Evolutionary conservation across 176 grass and related monocot genomes (phyloP), one percentile per base, ranked within the genome.

Genomic region (Carex pumila): DNA sequence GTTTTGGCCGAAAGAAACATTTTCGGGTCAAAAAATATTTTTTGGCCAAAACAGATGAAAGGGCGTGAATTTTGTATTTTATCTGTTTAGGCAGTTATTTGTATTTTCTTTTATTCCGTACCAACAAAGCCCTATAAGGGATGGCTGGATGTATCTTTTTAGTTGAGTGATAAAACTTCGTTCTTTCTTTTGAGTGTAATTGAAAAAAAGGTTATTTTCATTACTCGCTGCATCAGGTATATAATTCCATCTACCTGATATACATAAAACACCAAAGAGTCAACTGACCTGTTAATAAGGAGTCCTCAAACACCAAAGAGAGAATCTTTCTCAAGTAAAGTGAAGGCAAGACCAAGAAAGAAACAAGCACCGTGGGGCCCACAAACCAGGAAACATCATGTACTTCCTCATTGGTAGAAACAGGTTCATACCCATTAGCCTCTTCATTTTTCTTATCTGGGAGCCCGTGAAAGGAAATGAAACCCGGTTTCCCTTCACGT

Each of bases 271-370:
- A 43, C 10, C 21, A 75, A 29, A 0, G 52, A 13, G 78, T 61
- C 60, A 63, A 29, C 50, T 66, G 82, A 99, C 96, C 96, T 92
- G 96, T 92, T 83, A 99, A 87, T 85, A 99, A 81, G 82, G 96
- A 95, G 86, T 99, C 96, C 84, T 99, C 93, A 85, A 99, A 95
- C 78, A 98, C 84, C 2, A 87, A 80, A 66, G 93, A 95, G 79
- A 99, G 85, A 86, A 95, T 81, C 85, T 89, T 95, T 82, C 91
- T 88, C 88, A 99, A 87, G 88, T 92, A 99, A 83, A 99, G 89
- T 2, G 89, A 95, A 85, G 91, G 93, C 72, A 92, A 82, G 66
- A 99, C 96, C 88, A 99, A 90, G 79, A 99, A 95, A 0, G 86
- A 92, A 71, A 99, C 96, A 32, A 95, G 87, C 45, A 94, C 88